Percentiles rank a stretch among this genome's conserved stretches.
These are phyloP conservation scores for Penstemon davidsonii DNA, from an alignment of 257 asterid genomes.

Conservation along the genomic window DNA sequence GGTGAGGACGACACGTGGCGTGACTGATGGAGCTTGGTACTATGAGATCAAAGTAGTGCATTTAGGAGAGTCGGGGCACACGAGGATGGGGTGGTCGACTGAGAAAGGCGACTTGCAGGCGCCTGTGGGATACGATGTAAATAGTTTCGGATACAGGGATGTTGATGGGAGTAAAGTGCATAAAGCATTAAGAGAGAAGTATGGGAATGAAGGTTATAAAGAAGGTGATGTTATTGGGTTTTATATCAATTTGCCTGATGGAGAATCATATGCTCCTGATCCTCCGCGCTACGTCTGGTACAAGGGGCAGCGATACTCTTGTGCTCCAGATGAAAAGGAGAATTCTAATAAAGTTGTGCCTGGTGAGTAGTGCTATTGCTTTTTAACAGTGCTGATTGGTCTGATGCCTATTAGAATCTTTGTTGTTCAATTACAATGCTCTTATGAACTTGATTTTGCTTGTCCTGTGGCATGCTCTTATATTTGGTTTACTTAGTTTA, in stretches of 20 bases:
- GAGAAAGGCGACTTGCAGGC: conserved; percentile 98
- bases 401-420: not conserved
- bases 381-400: not conserved
- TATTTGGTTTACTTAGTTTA: too few species aligned
- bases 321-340: conserved; percentile 66
- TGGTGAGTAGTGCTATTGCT: conserved; percentile 44
- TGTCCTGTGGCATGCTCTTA: too few species aligned
- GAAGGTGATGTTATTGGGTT: conserved; percentile 94
- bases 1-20: conserved; percentile 96
- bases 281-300: conserved; percentile 81
- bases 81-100: conserved; percentile 92
- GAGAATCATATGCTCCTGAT: conserved; percentile 64
- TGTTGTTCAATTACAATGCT: not conserved
- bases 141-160: conserved; percentile 92
- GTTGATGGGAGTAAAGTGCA: conserved; percentile 88
- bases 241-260: conserved; percentile 83
- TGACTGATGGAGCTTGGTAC: conserved; percentile 86
- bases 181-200: conserved; percentile 89
- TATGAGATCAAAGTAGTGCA: conserved; percentile 80
- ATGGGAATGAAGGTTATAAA: conserved; percentile 79
- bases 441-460: not conserved
- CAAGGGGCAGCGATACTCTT: conserved; percentile 84
- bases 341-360: conserved; percentile 82
- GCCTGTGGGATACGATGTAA: conserved; percentile 92
- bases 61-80: conserved; percentile 92